phyloP scores from a whole-genome alignment of 805 yeast species.

The Kodamaea kakaduensis region DNA sequence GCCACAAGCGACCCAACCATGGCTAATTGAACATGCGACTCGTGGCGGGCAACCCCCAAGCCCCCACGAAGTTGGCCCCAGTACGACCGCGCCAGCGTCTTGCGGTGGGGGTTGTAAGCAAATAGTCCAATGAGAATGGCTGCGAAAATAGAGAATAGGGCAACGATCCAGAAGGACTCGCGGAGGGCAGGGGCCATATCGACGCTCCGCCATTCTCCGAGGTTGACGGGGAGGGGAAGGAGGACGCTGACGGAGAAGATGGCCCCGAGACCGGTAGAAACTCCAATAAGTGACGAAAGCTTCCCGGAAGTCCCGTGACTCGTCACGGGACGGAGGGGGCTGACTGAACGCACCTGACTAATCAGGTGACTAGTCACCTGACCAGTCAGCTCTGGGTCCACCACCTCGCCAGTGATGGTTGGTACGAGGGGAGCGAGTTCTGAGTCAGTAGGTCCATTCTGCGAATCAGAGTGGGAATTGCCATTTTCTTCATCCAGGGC shows the following conservation, averaged over 20 bases:
- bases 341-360: too few species aligned
- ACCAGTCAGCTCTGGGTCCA: too few species aligned
- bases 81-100: background rate
- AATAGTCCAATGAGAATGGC: slow-evolving; percentile 38
- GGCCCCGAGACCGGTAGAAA: slow-evolving; percentile 64
- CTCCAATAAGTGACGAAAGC: slow-evolving; percentile 58
- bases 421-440: too few species aligned
- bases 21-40: slow-evolving; percentile 32
- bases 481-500: too few species aligned
- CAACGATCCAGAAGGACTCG: slow-evolving; percentile 48
- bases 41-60: slow-evolving; percentile 11
- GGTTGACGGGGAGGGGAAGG: slow-evolving; percentile 52
- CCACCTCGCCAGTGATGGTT: too few species aligned
- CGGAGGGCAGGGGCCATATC: slow-evolving; percentile 40
- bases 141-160: slow-evolving; percentile 34
- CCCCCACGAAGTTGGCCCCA: slow-evolving; percentile 9
- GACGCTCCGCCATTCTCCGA: slow-evolving; percentile 34
- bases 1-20: slow-evolving; percentile 62
- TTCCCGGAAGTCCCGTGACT: slow-evolving; percentile 49
- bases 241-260: slow-evolving; percentile 54
- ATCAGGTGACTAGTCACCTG: too few species aligned
- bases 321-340: too few species aligned
- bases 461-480: too few species aligned
- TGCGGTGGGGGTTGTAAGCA: slow-evolving; percentile 39
- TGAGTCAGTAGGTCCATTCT: too few species aligned